phyloP scores from a whole-genome alignment of 768 basidiomycete genomes.

The Phylloporus sp. region DNA sequence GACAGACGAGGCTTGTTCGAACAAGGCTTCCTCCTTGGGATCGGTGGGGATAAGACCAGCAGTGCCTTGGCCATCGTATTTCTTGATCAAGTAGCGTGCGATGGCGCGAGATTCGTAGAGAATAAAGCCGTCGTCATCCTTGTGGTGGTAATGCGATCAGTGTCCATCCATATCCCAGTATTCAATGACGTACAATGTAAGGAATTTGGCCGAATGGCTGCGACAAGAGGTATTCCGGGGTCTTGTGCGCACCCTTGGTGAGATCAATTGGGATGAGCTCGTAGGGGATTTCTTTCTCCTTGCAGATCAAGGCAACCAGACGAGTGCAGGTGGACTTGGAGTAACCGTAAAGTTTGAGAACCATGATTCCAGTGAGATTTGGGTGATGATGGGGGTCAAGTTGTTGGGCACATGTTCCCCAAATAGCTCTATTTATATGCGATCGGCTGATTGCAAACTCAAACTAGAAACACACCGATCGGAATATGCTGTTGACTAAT shows the following conservation, averaged over 20 bases:
- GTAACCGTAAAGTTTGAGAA: slow-evolving; percentile 18
- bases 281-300: slow-evolving; percentile 55
- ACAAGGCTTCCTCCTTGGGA: slow-evolving; percentile 36
- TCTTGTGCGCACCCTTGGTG: slow-evolving; percentile 42
- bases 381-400: background rate
- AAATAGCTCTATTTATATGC: background rate
- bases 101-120: slow-evolving; percentile 44
- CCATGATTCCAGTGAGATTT: slow-evolving; percentile 8
- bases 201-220: slow-evolving; percentile 58
- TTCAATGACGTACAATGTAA: slow-evolving; percentile 16
- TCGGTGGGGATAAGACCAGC: slow-evolving; percentile 35
- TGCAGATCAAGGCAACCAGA: slow-evolving; percentile 47
- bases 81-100: slow-evolving; percentile 37
- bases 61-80: slow-evolving; percentile 36
- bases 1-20: slow-evolving; percentile 49
- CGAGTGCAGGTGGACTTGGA: slow-evolving; percentile 43
- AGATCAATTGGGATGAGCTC: slow-evolving; percentile 45
- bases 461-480: background rate
- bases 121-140: slow-evolving; percentile 40
- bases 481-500: background rate
- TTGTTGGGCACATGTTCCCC: background rate
- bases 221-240: slow-evolving; percentile 39
- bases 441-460: background rate
- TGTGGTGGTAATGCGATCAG: background rate
- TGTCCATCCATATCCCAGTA: no score